These are phyloP conservation scores for Zygnema cylindricum DNA, from an alignment of 139 green algal species.

Conservation along the genomic window DNA sequence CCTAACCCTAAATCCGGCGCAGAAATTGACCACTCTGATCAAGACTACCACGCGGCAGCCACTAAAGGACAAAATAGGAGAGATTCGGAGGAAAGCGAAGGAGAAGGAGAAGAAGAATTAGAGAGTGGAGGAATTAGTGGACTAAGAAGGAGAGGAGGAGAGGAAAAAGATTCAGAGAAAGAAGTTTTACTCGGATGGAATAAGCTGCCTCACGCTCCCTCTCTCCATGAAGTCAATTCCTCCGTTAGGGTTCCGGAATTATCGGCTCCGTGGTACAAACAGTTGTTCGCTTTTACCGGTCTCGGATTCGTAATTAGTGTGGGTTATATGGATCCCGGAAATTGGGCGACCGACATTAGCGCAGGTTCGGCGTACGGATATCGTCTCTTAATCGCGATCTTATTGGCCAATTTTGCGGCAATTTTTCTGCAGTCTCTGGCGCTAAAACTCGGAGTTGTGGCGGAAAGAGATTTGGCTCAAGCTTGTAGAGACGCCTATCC, in stretches of 20 bases:
- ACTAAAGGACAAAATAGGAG: too few species aligned
- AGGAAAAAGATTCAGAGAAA: neutral
- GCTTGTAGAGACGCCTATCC: conserved; percentile 70
- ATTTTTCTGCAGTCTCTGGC: conserved; percentile 72
- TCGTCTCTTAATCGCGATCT: conserved; percentile 69
- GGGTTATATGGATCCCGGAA: conserved; percentile 74
- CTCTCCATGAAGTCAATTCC: conserved; percentile 65
- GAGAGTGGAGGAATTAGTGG: too few species aligned
- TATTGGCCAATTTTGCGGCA: conserved; percentile 64
- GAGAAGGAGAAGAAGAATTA: neutral
- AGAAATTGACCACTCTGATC: too few species aligned
- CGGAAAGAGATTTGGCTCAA: conserved; percentile 70
- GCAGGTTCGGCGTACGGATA: conserved; percentile 66
- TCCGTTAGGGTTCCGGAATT: conserved; percentile 57
- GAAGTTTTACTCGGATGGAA: conserved; percentile 16
- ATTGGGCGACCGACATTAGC: conserved; percentile 69
- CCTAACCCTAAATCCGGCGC: too few species aligned
- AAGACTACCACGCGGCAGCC: too few species aligned
- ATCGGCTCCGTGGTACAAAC: conserved; percentile 31
- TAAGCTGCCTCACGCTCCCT: conserved; percentile 46
- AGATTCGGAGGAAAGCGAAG: conserved; percentile 3
- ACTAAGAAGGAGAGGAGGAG: neutral
- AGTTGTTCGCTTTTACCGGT: conserved; percentile 64
- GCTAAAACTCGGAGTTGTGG: conserved; percentile 68
- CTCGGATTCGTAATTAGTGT: conserved; percentile 71